Base-by-base conservation (phyloP, 345 rosid species). In the Eucalyptus sp. region DNA sequence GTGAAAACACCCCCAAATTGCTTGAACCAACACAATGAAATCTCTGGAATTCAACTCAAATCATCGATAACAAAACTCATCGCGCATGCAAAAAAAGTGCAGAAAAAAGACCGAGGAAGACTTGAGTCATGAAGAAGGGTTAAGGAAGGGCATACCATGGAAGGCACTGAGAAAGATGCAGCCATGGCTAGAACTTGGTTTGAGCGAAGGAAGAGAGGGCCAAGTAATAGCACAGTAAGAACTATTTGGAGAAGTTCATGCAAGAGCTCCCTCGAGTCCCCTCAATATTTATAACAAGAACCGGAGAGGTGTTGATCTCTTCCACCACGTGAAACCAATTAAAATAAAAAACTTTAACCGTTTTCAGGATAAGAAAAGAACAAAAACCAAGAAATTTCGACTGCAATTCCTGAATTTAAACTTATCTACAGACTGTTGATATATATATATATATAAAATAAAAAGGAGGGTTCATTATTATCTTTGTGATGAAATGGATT, bases 131-230 rank as follows among this genome's bases (percentile, higher is more conserved):
- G 51, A 51, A 60, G 33, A 84, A 43, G 44, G 25, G 16, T 48
- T 8, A 49, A 48, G 48, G 29, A 12, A 64, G 29, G 52, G 62
- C 90, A 90, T 94, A 97, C 99, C 99, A 97, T 93, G 79, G 99
- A 96, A 92, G 98, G 96, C 87, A 93, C 96, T 44, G 98, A 95
- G 95, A 94, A 96, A 92, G 99, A 96, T 93, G 97, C 94, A 93
- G 96, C 97, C 99, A 96, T 96, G 94, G 96, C 87, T 90, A 92
- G 92, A 94, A 92, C 91, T 92, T 89, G 29, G 43, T 46, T 43
- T 86, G 10, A 13, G 37, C 86, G 49, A 83, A 43, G 49, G 49
- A 43, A 86, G 54, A 88, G 86, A 10, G 13, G 31, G 60, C 37
- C 64, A 64, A 62, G 86, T 7, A 33, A 58, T 12, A 90, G 86